Evolutionary conservation across 108 stramenopile species (phyloP), one percentile per base, ranked within the genome.

Genomic region (Fistulifera solaris): DNA sequence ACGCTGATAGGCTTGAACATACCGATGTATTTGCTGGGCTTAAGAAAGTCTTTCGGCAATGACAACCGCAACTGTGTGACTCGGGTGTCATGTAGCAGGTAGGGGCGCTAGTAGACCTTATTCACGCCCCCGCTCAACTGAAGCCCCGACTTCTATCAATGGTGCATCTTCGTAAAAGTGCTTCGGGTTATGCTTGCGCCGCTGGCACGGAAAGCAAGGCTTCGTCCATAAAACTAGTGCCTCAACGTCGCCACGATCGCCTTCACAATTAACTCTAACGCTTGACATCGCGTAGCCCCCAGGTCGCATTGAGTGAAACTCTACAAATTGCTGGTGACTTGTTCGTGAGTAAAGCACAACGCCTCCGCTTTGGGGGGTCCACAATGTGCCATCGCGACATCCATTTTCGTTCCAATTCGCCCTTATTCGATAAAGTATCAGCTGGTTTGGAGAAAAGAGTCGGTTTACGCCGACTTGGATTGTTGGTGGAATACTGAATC

Each of bases 361-460:
- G 48, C 77, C 80, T 12, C 76, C 76, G 40, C 38, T 21, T 43
- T 81, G 80, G 0, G 80, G 80, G 14, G 75, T 39, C 80, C 80
- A 81, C 28, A 8, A 6, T 8, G 8, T 35, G 3, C 31, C 31
- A 8, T 35, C 8, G 8, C 8, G 3, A 35, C 31, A 35, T 35
- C 31, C 31, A 35, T 3, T 35, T 3, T 3, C 8, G 31, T 35
- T 35, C 31, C 31, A 35, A 35, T 35, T 35, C 8, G 3, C 31
- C 31, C 31, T 35, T 35, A 8, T 35, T 6, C 31, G 31, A 35
- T 35, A 8, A 35, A 8, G 31, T 35, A 35, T 35, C 8, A 8
- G 31, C 8, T 8, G 31, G 8, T 6, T 35, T 35, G 8, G 3
- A 35, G 31, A 35, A 35, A 3, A 35, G 31, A 8, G 3, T 35